Percentiles rank a stretch among this genome's conserved stretches.
These are phyloP conservation scores for Thalassiosira profunda DNA, from an alignment of 108 stramenopile species.

Conservation along the genomic window DNA sequence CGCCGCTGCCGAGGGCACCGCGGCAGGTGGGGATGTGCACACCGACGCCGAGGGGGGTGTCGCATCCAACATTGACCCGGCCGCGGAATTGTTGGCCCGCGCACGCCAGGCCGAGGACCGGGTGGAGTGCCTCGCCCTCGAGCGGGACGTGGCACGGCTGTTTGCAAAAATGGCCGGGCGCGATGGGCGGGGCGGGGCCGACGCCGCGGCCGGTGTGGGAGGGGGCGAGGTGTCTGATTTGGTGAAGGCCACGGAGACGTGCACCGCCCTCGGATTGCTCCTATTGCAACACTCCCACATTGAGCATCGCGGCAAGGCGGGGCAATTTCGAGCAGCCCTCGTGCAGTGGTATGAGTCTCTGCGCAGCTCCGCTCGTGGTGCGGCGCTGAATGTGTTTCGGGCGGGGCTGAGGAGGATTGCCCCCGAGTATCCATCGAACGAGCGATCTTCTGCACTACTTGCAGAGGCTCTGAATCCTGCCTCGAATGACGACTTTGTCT, in stretches of 20 bases:
- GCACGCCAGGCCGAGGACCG: slow-evolving; percentile 7
- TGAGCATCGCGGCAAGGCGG: not conserved
- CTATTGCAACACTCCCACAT: slow-evolving; percentile 9
- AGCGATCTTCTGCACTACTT: slow-evolving; percentile 4
- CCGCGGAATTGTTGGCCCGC: slow-evolving; percentile 9
- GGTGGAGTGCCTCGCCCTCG: slow-evolving; percentile 8
- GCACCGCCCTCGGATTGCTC: slow-evolving; percentile 13
- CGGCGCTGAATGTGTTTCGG: slow-evolving; percentile 8
- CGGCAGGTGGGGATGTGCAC: not conserved
- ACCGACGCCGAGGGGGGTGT: not conserved
- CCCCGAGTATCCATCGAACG: slow-evolving; percentile 15
- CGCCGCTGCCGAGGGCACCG: not conserved
- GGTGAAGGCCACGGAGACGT: slow-evolving; percentile 9
- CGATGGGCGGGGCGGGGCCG: not conserved
- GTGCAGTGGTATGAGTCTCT: slow-evolving; percentile 11
- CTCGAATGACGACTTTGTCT: not conserved
- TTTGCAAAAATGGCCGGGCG: not conserved
- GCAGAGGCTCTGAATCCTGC: not conserved
- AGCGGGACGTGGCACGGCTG: slow-evolving; percentile 7
- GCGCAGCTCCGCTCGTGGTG: not conserved
- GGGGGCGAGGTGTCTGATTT: not conserved
- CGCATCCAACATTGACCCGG: not conserved
- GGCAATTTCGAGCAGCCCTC: slow-evolving; percentile 9
- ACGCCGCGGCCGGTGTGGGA: not conserved
- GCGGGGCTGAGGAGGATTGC: slow-evolving; percentile 1